Evolutionary conservation across 495 filamentous ascomycete genomes (phyloP).

Genomic region (Talaromyces trachyspermus): DNA sequence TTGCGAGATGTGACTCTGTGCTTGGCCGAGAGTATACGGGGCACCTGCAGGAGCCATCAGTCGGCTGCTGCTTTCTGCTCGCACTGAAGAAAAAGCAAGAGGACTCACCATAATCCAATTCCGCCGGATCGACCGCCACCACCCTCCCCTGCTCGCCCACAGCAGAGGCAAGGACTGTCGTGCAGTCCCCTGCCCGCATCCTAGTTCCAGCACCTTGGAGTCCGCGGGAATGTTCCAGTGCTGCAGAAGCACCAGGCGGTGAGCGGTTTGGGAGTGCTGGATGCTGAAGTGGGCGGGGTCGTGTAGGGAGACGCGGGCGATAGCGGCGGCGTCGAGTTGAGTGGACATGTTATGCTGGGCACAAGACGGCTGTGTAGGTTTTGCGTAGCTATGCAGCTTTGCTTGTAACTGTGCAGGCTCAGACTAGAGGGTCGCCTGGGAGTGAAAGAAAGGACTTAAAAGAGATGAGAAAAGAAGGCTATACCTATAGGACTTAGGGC

Average conservation of each 20-base stretch:
- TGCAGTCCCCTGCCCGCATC: conserved; percentile 49
- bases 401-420: too few relatives aligned
- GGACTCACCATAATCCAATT: conserved; percentile 37
- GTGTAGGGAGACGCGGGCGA: conserved; percentile 17
- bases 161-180: conserved; percentile 36
- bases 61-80: conserved; percentile 5
- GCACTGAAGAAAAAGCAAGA: conserved; percentile 8
- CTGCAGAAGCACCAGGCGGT: conserved; percentile 34
- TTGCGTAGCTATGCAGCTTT: too few relatives aligned
- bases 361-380: too few relatives aligned
- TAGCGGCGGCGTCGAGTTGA: conserved; percentile 13
- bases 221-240: conserved; percentile 29
- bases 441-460: too few relatives aligned
- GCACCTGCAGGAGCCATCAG: conserved; percentile 15
- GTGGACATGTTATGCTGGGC: too few relatives aligned
- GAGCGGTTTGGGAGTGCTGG: conserved; percentile 34
- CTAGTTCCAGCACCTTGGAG: conserved; percentile 42
- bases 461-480: too few relatives aligned
- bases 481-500: too few relatives aligned
- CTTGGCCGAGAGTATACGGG: conserved; percentile 28
- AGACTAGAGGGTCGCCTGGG: too few relatives aligned
- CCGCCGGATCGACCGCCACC: conserved; percentile 42
- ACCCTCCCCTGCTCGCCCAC: conserved; percentile 36
- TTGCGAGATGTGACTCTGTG: conserved; percentile 26
- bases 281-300: conserved; percentile 19